phyloP scores from a whole-genome alignment of 305 asterid species.

The Salvia sclarea region DNA sequence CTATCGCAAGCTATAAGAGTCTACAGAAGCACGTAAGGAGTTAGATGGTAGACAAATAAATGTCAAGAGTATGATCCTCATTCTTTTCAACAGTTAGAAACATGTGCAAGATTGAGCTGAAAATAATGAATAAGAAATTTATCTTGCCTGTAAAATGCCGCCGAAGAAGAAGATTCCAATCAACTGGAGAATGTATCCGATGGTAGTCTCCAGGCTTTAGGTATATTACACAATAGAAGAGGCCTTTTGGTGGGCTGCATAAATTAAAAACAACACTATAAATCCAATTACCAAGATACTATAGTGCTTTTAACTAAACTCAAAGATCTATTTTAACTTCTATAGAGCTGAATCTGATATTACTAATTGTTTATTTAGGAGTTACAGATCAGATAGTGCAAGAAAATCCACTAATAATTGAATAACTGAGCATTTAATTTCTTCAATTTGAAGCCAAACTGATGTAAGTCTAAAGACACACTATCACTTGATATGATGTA shows the following conservation, averaged over 20 bases:
- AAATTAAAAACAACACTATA: constrained; percentile 24
- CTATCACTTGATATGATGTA: constrained; percentile 22
- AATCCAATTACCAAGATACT: constrained; percentile 19
- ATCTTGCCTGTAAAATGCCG: constrained; percentile 84
- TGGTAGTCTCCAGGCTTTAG: constrained; percentile 97
- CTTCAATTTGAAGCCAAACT: not conserved
- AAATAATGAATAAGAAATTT: not conserved
- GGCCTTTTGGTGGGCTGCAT: constrained; percentile 84
- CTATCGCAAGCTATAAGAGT: constrained; percentile 4
- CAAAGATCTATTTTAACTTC: not conserved
- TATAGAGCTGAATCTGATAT: not conserved
- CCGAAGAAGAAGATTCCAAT: constrained; percentile 80
- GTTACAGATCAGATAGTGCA: constrained; percentile 10
- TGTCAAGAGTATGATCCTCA: constrained; percentile 19
- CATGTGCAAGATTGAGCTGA: constrained; percentile 23
- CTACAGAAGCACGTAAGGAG: constrained; percentile 15
- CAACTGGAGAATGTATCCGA: constrained; percentile 91
- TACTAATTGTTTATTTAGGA: constrained; percentile 18
- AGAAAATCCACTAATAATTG: constrained; percentile 1
- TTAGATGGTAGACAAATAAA: constrained; percentile 22
- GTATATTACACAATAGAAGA: constrained; percentile 94
- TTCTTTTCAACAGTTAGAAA: constrained; percentile 15
- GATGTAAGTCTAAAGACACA: constrained; percentile 15
- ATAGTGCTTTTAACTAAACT: constrained; percentile 8
- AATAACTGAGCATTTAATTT: not conserved